Conservation (phyloP, 495 filamentous ascomycete species). For the Hypoxylon perforatum region DNA sequence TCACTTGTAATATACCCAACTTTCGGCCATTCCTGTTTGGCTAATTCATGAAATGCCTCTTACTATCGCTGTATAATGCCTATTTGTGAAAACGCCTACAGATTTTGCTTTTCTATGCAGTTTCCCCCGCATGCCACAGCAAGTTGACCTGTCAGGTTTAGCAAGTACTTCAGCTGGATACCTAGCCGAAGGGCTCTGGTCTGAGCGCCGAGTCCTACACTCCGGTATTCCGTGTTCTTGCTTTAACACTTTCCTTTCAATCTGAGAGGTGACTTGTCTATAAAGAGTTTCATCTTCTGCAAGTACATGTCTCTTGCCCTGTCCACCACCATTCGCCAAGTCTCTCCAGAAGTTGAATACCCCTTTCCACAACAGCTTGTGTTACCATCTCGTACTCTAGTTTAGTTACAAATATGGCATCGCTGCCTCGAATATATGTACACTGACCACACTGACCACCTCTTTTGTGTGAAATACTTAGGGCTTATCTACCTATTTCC, state of each 20-base stretch:
- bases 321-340: not conserved
- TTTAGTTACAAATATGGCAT: not conserved
- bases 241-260: not conserved
- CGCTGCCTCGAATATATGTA: not conserved
- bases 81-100: not conserved
- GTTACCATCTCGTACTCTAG: not conserved
- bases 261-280: not conserved
- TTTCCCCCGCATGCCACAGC: not conserved
- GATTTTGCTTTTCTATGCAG: not conserved
- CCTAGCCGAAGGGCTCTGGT: no score
- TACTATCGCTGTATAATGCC: not conserved
- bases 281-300: not conserved
- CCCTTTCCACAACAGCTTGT: not conserved
- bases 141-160: not conserved
- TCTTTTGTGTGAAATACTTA: no score
- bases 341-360: not conserved
- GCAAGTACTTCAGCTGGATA: not conserved
- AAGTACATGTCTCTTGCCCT: not conserved
- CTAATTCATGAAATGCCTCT: not conserved
- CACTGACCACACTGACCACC: no score
- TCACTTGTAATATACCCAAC: constrained; percentile 1
- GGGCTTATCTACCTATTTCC: no score
- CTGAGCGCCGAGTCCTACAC: no score
- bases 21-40: not conserved
- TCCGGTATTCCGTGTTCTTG: not conserved